A percentile compares a stretch with the other conserved stretches of the same genome.
phyloP scores from a whole-genome alignment of 768 basidiomycete genomes.

The Mycena maculata region DNA sequence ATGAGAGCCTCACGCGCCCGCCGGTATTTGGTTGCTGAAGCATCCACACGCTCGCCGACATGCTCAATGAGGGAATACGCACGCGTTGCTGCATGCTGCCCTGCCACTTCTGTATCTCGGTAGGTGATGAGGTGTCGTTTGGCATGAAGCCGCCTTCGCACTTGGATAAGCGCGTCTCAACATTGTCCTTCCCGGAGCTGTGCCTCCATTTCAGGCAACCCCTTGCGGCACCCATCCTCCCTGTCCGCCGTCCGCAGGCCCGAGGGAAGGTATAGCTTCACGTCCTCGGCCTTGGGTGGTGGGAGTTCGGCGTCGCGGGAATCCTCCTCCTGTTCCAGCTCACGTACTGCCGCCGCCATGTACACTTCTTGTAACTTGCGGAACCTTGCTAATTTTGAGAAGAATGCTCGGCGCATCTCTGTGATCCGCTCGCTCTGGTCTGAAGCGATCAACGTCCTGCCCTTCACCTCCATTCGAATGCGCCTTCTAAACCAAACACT shows the following conservation, averaged over 20 bases:
- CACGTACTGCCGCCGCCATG: slow-evolving; percentile 15
- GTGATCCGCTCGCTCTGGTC: background rate
- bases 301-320: background rate
- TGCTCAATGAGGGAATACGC: background rate
- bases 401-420: slow-evolving; percentile 2
- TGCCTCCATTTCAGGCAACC: slow-evolving; percentile 10
- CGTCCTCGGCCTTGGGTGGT: slow-evolving; percentile 12
- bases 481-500: background rate
- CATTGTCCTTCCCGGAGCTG: slow-evolving; percentile 27
- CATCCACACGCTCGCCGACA: background rate
- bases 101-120: background rate
- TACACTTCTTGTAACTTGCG: background rate
- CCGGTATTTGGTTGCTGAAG: background rate
- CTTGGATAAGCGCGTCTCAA: background rate
- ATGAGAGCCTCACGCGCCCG: background rate
- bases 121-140: slow-evolving; percentile 6
- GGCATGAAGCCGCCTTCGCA: slow-evolving; percentile 11
- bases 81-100: background rate
- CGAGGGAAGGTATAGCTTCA: slow-evolving; percentile 23
- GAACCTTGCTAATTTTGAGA: slow-evolving; percentile 12
- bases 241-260: background rate
- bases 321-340: slow-evolving; percentile 18
- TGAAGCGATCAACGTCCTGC: slow-evolving; percentile 1
- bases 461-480: too few species aligned
- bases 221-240: background rate